A percentile compares a stretch with the other conserved stretches of the same genome.
phyloP scores from a whole-genome alignment of 2,329 filamentous ascomycete species.

The Tolypocladium nubicola region DNA sequence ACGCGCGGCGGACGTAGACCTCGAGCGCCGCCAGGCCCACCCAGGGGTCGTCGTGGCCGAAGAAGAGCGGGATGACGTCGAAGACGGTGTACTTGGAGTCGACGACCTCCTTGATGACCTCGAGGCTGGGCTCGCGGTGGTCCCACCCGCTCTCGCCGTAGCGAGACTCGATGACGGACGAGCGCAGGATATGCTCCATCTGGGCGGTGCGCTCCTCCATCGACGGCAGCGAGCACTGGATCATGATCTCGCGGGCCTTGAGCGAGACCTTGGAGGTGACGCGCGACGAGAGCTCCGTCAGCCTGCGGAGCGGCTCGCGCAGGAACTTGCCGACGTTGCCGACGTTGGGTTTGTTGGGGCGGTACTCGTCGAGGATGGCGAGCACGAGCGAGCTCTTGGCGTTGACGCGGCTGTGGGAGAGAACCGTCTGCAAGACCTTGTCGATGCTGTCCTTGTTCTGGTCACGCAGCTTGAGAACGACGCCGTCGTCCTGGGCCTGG shows the following conservation, averaged over 20 bases:
- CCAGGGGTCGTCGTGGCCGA: conserved; percentile 88
- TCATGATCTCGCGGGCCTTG: conserved; percentile 94
- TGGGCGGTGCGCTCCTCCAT: conserved; percentile 89
- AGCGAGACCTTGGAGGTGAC: conserved; percentile 87
- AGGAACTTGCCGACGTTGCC: conserved; percentile 85
- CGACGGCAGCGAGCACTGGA: conserved; percentile 92
- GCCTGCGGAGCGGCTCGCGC: conserved; percentile 67
- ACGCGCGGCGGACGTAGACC: conserved; percentile 91
- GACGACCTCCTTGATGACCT: conserved; percentile 92
- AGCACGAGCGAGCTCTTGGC: conserved; percentile 91
- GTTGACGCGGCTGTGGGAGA: conserved; percentile 86
- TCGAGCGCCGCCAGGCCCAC: conserved; percentile 88
- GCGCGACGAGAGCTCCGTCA: conserved; percentile 77
- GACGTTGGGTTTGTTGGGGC: conserved; percentile 83
- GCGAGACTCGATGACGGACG: conserved; percentile 89
- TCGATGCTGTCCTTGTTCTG: conserved; percentile 88
- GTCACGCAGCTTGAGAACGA: conserved; percentile 86
- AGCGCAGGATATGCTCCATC: conserved; percentile 97
- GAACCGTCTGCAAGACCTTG: conserved; percentile 76
- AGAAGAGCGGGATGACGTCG: conserved; percentile 91
- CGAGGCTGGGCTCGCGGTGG: conserved; percentile 81
- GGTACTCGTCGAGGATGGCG: conserved; percentile 87
- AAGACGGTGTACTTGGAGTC: conserved; percentile 99
- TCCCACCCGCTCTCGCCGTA: conserved; percentile 97
- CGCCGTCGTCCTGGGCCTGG: conserved; percentile 84